A percentile compares a stretch with the other conserved stretches of the same genome.
Conservation (phyloP, 2,329 filamentous ascomycete species). For the Xylariaceae sp. region DNA sequence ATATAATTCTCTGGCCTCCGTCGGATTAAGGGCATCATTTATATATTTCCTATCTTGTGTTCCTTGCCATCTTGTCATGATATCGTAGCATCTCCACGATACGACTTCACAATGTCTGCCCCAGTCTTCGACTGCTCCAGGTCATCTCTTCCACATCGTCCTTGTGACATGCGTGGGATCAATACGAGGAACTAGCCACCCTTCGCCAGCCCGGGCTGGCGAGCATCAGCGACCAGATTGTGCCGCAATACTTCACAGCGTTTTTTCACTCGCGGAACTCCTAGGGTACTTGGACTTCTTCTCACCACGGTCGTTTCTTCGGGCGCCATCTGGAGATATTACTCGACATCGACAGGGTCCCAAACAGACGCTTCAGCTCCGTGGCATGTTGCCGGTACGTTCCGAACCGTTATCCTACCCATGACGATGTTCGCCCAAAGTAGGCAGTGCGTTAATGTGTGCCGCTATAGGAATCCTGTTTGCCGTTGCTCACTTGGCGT, state of each 20-base stretch:
- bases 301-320: conserved; percentile 9
- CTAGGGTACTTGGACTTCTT: conserved; percentile 12
- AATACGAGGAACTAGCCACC: conserved; percentile 13
- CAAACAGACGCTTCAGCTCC: not conserved
- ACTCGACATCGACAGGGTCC: not conserved
- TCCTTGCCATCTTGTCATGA: too few relatives aligned
- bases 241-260: conserved; percentile 12
- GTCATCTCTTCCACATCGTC: conserved; percentile 14
- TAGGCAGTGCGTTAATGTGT: too few relatives aligned
- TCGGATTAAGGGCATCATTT: too few relatives aligned
- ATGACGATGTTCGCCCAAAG: not conserved
- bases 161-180: conserved; percentile 16
- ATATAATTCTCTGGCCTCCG: too few relatives aligned
- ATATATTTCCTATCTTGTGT: too few relatives aligned
- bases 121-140: conserved; percentile 10
- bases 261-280: conserved; percentile 12
- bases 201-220: conserved; percentile 8
- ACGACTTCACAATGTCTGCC: too few relatives aligned
- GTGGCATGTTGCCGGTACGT: conserved; percentile 12
- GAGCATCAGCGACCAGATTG: conserved; percentile 6
- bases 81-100: too few relatives aligned
- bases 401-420: not conserved
- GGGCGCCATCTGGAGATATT: conserved; percentile 5
- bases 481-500: conserved; percentile 8
- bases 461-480: not conserved